These are phyloP conservation scores for Eucalyptus rudis DNA, from an alignment of 345 rosid genomes.

Conservation along the genomic window DNA sequence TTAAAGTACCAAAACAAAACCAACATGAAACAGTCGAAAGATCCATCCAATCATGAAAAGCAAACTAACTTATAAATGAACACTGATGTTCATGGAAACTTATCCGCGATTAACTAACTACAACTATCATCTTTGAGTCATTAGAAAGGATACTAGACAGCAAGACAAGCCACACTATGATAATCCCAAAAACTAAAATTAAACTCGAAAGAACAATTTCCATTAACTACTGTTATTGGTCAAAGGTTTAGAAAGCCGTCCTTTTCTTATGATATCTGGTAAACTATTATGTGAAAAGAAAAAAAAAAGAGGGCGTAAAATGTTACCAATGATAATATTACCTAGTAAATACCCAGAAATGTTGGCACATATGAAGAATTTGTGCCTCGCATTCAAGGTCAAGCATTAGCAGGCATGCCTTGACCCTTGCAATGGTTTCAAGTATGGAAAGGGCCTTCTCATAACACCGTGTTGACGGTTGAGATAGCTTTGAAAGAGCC, in stretches of 20 bases:
- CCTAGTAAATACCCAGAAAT: not conserved
- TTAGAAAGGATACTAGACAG: not conserved
- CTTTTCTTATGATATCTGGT: not conserved
- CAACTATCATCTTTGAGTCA: not conserved
- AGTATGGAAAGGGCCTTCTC: too few relatives aligned
- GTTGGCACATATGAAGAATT: not conserved
- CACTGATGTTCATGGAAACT: not conserved
- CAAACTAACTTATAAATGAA: not conserved
- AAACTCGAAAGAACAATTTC: not conserved
- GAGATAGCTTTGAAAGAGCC: too few relatives aligned
- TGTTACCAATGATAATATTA: not conserved
- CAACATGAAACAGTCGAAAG: not conserved
- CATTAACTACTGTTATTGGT: not conserved
- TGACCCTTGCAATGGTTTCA: too few relatives aligned
- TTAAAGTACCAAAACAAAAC: not conserved
- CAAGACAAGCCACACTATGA: not conserved
- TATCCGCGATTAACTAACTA: not conserved
- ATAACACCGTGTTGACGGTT: too few relatives aligned
- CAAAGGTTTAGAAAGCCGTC: not conserved
- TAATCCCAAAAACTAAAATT: not conserved
- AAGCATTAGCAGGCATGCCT: not conserved
- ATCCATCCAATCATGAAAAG: not conserved
- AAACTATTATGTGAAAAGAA: not conserved
- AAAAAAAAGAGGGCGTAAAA: rapidly evolving
- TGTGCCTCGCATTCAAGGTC: not conserved